phyloP scores from a whole-genome alignment of 202 grass and related monocot species.

The Hordeum pubiflorum region DNA sequence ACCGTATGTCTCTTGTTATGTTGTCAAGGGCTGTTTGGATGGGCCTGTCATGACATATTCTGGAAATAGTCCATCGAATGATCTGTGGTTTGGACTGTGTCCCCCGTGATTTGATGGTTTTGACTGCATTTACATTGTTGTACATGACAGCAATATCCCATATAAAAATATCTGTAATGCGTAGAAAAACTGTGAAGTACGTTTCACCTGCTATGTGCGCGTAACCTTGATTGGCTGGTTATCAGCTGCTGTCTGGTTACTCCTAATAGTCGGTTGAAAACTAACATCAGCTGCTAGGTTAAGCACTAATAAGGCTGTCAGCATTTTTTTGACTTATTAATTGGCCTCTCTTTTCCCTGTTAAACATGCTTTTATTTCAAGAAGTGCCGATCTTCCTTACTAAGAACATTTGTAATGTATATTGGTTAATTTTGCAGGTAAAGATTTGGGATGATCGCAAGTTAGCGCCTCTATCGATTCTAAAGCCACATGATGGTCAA shows the following conservation, averaged over 20 bases:
- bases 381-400: neutral
- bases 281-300: neutral
- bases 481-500: slow-evolving; percentile 92
- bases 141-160: neutral
- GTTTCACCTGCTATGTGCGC: neutral
- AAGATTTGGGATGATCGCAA: slow-evolving; percentile 98
- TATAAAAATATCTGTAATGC: neutral
- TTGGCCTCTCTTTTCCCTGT: neutral
- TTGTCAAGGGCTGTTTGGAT: neutral
- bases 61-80: neutral
- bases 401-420: slow-evolving; percentile 3
- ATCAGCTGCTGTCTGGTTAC: neutral
- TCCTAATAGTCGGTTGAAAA: neutral
- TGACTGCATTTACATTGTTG: neutral
- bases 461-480: slow-evolving; percentile 43
- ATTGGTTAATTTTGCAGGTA: slow-evolving; percentile 57
- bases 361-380: neutral
- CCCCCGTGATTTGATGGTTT: slow-evolving; percentile 2
- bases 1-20: neutral
- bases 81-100: neutral
- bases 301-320: neutral
- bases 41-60: neutral
- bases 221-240: neutral
- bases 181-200: neutral
- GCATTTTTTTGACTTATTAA: neutral